phyloP scores from a whole-genome alignment of 495 filamentous ascomycete species.

The Trichoderma parareesei region DNA sequence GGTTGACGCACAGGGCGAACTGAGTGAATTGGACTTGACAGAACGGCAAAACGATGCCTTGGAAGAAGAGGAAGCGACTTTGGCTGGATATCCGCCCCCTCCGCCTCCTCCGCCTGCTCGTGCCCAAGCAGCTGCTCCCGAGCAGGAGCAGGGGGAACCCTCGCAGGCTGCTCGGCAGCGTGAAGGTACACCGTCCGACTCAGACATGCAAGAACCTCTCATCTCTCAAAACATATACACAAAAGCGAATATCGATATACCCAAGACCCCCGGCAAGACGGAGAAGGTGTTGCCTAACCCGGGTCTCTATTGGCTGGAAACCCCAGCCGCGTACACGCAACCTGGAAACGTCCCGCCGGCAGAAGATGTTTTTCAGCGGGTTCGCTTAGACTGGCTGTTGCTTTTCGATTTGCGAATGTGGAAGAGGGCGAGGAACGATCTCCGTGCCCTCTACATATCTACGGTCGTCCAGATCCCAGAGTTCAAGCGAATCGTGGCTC shows the following conservation, averaged over 20 bases:
- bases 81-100: constrained; percentile 58
- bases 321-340: constrained; percentile 54
- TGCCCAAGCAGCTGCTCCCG: constrained; percentile 27
- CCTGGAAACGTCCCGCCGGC: constrained; percentile 54
- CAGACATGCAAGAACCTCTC: constrained; percentile 46
- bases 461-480: constrained; percentile 90
- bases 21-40: constrained; percentile 17
- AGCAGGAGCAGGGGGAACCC: constrained; percentile 16
- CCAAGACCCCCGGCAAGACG: constrained; percentile 42
- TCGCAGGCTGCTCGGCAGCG: constrained; percentile 24
- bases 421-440: constrained; percentile 86
- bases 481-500: constrained; percentile 92
- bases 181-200: constrained; percentile 51
- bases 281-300: constrained; percentile 35
- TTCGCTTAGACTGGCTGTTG: constrained; percentile 90
- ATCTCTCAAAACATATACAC: constrained; percentile 47
- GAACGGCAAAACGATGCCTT: constrained; percentile 36
- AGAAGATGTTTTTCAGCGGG: constrained; percentile 79
- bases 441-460: constrained; percentile 90
- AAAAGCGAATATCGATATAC: constrained; percentile 48
- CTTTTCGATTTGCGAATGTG: constrained; percentile 94
- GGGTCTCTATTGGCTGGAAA: constrained; percentile 80
- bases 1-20: constrained; percentile 21
- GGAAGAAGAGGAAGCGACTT: constrained; percentile 60
- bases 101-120: constrained; percentile 59